Base-by-base conservation (phyloP, 2,329 filamentous ascomycete genomes). In the Tolypocladium sp. region DNA sequence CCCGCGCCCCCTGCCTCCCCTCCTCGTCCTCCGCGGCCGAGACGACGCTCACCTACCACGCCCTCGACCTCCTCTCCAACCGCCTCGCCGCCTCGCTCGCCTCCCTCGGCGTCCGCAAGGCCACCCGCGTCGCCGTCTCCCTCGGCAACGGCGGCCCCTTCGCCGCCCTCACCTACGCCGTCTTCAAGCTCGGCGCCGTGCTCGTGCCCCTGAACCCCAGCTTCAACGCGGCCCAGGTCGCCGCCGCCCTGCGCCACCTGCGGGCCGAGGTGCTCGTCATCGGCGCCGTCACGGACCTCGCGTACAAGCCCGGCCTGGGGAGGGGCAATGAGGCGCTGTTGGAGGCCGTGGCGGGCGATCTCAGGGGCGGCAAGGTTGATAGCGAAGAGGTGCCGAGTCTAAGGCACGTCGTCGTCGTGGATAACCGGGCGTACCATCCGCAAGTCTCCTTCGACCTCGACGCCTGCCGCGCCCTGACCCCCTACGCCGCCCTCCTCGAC, bases 121-220 rank as follows among this genome's bases (percentile, higher is more conserved):
- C 17, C 30, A 35, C 49, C 0, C 49, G 49, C 49, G 49, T 52
- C 49, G 49, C 49, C 49, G 49, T 52, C 79, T 52, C 49, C 1
- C 49, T 52, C 49, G 49, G 76, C 61, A 95, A 92, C 68, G 92
- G 91, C 6, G 88, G 95, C 70, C 82, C 91, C 38, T 93, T 91
- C 70, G 91, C 90, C 3, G 87, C 88, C 56, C 81, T 94, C 25
- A 93, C 89, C 7, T 97, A 97, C 74, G 92, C 92, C 1, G 73
- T 94, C 58, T 96, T 93, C 78, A 97, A 97, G 74, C 82, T 97
- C 12, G 94, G 94, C n/a, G 93, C 91, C 30, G 84, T 97, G 56
- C 78, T 97, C 62, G 92, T 96, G n/a, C 94, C 93, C 0, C 76
- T 97, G 30, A 97, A 99, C 71, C 93, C 92, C 25, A 88, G 85